Conservation (phyloP, 352 stramenopile species). For the Phytophthora sansomeana region DNA sequence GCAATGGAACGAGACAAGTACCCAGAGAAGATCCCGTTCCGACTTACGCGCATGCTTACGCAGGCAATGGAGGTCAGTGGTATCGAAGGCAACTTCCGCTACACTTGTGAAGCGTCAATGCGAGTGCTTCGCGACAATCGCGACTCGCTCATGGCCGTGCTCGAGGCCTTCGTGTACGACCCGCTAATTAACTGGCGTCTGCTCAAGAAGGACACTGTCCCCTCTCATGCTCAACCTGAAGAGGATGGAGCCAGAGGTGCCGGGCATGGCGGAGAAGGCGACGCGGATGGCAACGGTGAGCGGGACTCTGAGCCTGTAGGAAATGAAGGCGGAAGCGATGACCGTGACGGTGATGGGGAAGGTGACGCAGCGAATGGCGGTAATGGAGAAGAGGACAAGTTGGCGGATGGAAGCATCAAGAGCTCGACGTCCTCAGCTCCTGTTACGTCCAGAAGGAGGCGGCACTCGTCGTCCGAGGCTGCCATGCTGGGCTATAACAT, state of each 20-base stretch:
- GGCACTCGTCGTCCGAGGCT: slow-evolving; percentile 69
- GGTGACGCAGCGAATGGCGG: slow-evolving; percentile 23
- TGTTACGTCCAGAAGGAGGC: slow-evolving; percentile 51
- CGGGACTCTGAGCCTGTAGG: slow-evolving; percentile 23
- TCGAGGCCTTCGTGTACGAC: slow-evolving; percentile 99
- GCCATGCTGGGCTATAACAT: slow-evolving; percentile 71
- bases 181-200: slow-evolving; percentile 99
- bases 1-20: slow-evolving; percentile 99
- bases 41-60: slow-evolving; percentile 99
- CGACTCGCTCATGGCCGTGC: slow-evolving; percentile 99
- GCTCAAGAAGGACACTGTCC: slow-evolving; percentile 87
- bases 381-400: slow-evolving; percentile 47
- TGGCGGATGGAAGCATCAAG: slow-evolving; percentile 58
- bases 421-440: slow-evolving; percentile 56
- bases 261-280: slow-evolving; percentile 31
- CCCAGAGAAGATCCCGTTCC: slow-evolving; percentile 99
- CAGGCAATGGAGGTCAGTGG: slow-evolving; percentile 99
- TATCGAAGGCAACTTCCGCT: slow-evolving; percentile 99
- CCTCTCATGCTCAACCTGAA: slow-evolving; percentile 77
- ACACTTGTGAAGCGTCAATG: slow-evolving; percentile 99
- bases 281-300: slow-evolving; percentile 24
- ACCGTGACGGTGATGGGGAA: slow-evolving; percentile 30
- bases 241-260: slow-evolving; percentile 47
- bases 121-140: slow-evolving; percentile 98
- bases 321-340: slow-evolving; percentile 29